Percentiles rank a stretch among this genome's conserved stretches.
phyloP scores from a whole-genome alignment of 176 grass and related monocot genomes.

The Hordeum vulgare region DNA sequence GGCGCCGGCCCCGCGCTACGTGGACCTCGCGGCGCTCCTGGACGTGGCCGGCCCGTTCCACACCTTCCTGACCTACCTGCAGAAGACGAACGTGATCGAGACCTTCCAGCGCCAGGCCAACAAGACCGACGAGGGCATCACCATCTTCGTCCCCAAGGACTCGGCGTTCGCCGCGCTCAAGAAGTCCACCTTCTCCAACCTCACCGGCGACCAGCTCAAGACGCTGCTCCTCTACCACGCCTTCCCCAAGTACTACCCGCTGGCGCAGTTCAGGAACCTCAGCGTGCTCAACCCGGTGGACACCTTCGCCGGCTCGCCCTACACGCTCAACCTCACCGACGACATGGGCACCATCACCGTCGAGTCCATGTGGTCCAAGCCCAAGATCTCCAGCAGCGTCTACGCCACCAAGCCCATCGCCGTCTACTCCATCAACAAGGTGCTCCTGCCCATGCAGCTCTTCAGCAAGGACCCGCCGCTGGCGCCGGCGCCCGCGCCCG shows the following conservation, averaged over 20 bases:
- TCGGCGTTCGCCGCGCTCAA: conserved; percentile 68
- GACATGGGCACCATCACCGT: conserved; percentile 59
- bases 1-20: conserved; percentile 54
- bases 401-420: conserved; percentile 70
- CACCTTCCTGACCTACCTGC: conserved; percentile 81
- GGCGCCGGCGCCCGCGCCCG: conserved; percentile 49
- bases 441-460: conserved; percentile 73
- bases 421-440: conserved; percentile 66
- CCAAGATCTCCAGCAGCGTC: conserved; percentile 77
- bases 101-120: conserved; percentile 89
- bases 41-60: conserved; percentile 70
- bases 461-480: conserved; percentile 81
- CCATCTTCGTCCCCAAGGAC: conserved; percentile 80
- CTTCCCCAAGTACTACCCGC: conserved; percentile 70
- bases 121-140: conserved; percentile 69
- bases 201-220: conserved; percentile 77
- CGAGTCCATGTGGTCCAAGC: conserved; percentile 67
- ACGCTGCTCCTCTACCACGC: conserved; percentile 81
- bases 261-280: conserved; percentile 76
- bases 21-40: conserved; percentile 67
- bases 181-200: conserved; percentile 72
- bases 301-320: conserved; percentile 72
- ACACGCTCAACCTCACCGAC: conserved; percentile 76
- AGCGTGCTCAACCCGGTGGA: conserved; percentile 67
- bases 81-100: conserved; percentile 71